Conservation (phyloP, 495 filamentous ascomycete genomes). For the Penicillium malachiteum region DNA sequence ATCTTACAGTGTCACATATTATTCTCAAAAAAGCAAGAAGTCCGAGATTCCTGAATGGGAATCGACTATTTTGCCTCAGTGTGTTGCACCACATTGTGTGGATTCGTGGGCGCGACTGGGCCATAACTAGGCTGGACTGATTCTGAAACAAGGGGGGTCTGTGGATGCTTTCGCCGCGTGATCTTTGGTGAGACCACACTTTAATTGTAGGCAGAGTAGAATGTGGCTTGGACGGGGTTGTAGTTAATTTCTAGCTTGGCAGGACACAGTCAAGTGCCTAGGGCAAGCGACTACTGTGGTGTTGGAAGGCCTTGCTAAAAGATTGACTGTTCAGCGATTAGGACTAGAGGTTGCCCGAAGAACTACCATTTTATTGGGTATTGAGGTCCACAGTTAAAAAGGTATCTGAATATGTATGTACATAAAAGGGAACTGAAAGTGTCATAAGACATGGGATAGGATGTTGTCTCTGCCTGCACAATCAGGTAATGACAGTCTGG, state of each 20-base stretch:
- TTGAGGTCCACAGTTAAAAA: background rate
- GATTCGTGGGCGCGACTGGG: background rate
- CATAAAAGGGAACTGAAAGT: background rate
- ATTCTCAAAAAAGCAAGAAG: no score
- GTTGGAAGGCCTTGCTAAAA: background rate
- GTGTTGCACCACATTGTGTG: conserved; percentile 1
- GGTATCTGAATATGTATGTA: conserved; percentile 5
- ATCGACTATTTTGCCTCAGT: background rate
- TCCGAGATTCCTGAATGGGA: background rate
- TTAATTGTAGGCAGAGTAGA: background rate
- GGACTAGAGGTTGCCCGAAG: background rate
- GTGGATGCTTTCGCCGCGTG: conserved; percentile 9
- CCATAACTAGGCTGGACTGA: background rate
- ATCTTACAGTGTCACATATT: no score
- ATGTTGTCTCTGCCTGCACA: background rate
- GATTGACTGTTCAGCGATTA: no score
- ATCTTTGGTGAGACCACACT: conserved; percentile 1
- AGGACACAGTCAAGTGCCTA: no score
- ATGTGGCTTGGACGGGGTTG: background rate
- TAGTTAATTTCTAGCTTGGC: no score
- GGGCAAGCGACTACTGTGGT: no score
- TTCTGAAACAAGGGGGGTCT: conserved; percentile 13
- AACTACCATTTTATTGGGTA: conserved; percentile 16
- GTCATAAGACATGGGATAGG: no score
- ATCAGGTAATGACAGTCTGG: conserved; percentile 40